phyloP scores from a whole-genome alignment of 305 asterid genomes.

The Fraxinus sp. region DNA sequence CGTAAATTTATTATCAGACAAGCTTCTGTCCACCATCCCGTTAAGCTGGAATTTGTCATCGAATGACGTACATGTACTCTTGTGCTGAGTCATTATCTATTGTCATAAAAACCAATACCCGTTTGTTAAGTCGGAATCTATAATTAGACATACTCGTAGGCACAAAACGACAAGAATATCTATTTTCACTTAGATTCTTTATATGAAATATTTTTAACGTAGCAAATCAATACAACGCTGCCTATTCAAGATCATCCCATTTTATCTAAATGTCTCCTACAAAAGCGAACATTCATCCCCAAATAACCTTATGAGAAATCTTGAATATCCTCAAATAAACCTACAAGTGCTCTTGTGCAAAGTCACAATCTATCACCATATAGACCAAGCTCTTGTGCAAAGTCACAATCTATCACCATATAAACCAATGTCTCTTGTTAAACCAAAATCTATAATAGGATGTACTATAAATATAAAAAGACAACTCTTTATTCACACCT shows the following conservation, averaged over 20 bases:
- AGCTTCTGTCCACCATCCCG: neutral
- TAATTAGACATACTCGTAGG: neutral
- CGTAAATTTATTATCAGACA: neutral
- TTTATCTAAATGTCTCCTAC: neutral
- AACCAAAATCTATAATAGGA: neutral
- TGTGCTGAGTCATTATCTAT: neutral
- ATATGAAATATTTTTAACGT: neutral
- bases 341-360: neutral
- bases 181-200: neutral
- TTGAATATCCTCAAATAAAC: neutral
- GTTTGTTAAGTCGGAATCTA: neutral
- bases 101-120: neutral
- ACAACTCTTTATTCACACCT: neutral
- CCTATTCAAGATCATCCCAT: neutral
- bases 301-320: neutral
- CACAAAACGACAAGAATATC: neutral
- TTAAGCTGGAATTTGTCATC: neutral
- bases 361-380: neutral
- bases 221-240: neutral
- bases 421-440: neutral
- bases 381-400: neutral
- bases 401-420: neutral
- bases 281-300: neutral
- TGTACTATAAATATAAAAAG: neutral
- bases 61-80: neutral